Evolutionary conservation across 257 asterid genomes (phyloP), one percentile per base, ranked within the genome.

Genomic region (Fraxinus excelsior): DNA sequence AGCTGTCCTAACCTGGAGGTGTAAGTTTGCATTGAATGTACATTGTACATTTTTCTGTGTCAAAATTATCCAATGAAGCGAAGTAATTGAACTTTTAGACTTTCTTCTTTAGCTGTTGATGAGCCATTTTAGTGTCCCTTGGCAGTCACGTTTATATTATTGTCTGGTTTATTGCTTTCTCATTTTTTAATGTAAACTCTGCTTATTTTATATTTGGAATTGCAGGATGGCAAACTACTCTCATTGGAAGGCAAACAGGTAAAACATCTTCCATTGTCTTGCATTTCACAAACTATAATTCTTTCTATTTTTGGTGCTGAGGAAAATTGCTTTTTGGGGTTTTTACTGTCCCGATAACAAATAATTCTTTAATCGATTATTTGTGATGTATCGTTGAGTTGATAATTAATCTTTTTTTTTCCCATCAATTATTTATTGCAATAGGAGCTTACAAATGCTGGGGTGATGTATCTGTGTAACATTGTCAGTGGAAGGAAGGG

Each of bases 181-280:
- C 31, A 21, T 34, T 8, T 23, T 60, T 42, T 11, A 16, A 42
- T 42, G 25, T 23, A 12, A 42, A 49, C 26, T 40, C 35, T 35
- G 40, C 60, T 65, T 64, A 76, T 71, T 34, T 0, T 34, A 1
- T 64, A 65, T 75, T 26, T 82, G 79, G 69, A 28, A 29, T 77
- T 86, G 88, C 90, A 93, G 98, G 96, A 86, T 85, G 96, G 87
- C 72, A 92, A 86, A 75, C 81, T 94, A 62, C 88, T 83, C 49
- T 83, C 97, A 5, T 68, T 94, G 74, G 98, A 92, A 85, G 85
- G 81, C 76, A 90, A 92, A 80, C 97, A 94, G 98, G 98, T 93
- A 80, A 84, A 80, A 37, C 74, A 38, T 81, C 14, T 56, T 70
- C 77, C 51, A 35, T 77, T 65, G 37, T 75, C 26, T 25, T 7